A percentile compares a stretch with the other conserved stretches of the same genome.
These are phyloP conservation scores for Didymella segeticola DNA, from an alignment of 2,329 filamentous ascomycete species.

Conservation along the genomic window DNA sequence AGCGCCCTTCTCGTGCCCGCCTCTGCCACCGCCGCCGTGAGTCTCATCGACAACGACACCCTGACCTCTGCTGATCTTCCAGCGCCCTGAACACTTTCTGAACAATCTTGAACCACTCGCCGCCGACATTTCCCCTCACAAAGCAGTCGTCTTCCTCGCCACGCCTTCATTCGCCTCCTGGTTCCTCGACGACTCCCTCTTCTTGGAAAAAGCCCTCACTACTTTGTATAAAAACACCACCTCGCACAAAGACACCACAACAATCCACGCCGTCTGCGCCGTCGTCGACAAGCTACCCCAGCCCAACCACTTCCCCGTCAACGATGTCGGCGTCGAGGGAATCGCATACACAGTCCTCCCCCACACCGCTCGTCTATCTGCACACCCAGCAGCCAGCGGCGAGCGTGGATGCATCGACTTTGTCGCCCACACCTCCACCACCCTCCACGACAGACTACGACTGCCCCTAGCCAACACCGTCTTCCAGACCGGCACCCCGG, in stretches of 20 bases:
- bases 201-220: conserved; percentile 35
- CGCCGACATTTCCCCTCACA: not conserved
- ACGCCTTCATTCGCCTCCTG: conserved; percentile 44
- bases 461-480: conserved; percentile 79
- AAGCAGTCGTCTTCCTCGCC: conserved; percentile 39
- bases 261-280: conserved; percentile 39
- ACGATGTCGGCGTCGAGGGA: conserved; percentile 42
- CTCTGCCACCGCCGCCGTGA: conserved; percentile 31
- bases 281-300: conserved; percentile 48
- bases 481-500: conserved; percentile 69
- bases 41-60: not conserved
- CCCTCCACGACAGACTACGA: conserved; percentile 47
- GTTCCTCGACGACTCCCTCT: conserved; percentile 35
- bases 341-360: conserved; percentile 39
- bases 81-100: conserved; percentile 34
- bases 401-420: conserved; percentile 32
- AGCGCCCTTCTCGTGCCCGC: conserved; percentile 40
- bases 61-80: conserved; percentile 14
- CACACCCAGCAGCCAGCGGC: not conserved
- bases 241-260: not conserved
- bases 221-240: conserved; percentile 21
- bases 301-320: conserved; percentile 23
- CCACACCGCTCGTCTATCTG: not conserved
- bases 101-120: conserved; percentile 29
- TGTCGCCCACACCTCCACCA: conserved; percentile 13